Base-by-base conservation (phyloP, 2,329 filamentous ascomycete genomes). In the Monosporascus sp. region DNA sequence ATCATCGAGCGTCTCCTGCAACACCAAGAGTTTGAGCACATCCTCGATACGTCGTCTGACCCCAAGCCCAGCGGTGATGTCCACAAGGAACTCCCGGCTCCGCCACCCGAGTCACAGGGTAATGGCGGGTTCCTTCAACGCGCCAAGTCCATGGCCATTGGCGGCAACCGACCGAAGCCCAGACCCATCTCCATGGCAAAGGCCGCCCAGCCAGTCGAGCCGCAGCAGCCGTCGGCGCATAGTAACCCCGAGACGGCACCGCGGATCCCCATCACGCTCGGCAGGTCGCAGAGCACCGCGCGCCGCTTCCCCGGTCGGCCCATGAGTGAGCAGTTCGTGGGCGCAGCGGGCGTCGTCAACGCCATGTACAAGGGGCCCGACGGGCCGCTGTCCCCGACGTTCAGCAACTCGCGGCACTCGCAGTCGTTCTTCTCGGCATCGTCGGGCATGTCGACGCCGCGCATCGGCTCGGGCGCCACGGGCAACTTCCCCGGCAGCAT, bases 1-100 rank as follows among this genome's bases (percentile, higher is more conserved):
- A 97, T 99, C 70, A 96, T 99, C 69, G 94, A 94, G 70, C 88
- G 94, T 53, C 83, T 99, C 45, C 81, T 99, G 57, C 89, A 96
- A 68, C 89, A 97, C 72, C 89, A 96, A 65, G 92, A 96, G 61
- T 97, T 96, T 62, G 93, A 99, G 73, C 86, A 90, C 57, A 96
- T 97, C 56, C 79, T 97, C 41, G 91, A 96, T 68, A 88, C 90
- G 70, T 89, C 87, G 8, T 82, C 83, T 50, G 82, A 87, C 52
- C 74, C 77, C 59, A 84, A 85, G 63, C 73, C 75, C 27, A 63
- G 70, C 52, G 69, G 70, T 31, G 81, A 88, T 65, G 81, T 78
- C 38, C 87, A 94, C 70, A 96, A 96, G 71, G 91, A 94, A n/a
- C 82, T 95, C 19, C 89, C 90, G 6, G 82, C 88, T 2, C 85